A percentile compares a stretch with the other conserved stretches of the same genome.
Conservation (phyloP, 345 rosid species). For the Dipteronia dyeriana region DNA sequence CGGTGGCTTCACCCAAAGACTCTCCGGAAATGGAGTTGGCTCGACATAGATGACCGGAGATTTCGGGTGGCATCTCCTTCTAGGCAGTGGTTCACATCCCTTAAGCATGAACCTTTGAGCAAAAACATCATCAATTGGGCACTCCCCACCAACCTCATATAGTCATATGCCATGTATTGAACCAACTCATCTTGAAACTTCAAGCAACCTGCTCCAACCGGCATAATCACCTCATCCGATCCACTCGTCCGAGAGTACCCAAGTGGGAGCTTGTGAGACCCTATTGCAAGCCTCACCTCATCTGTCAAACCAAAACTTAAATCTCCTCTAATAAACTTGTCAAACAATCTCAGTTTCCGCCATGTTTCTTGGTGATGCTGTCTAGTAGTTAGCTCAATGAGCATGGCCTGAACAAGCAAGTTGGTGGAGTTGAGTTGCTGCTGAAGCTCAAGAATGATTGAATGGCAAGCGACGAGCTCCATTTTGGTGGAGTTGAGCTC, state of each 20-base stretch:
- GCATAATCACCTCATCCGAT: slow-evolving; percentile 37
- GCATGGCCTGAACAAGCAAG: slow-evolving; percentile 33
- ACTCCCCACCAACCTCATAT: slow-evolving; percentile 45
- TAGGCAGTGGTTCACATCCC: slow-evolving; percentile 59
- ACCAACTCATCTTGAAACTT: slow-evolving; percentile 45
- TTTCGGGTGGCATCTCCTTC: slow-evolving; percentile 45
- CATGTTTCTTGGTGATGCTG: not conserved
- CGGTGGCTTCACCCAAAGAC: slow-evolving; percentile 42
- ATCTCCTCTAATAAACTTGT: not conserved
- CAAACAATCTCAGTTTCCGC: not conserved
- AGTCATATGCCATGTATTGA: slow-evolving; percentile 44
- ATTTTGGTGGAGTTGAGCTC: slow-evolving; percentile 37
- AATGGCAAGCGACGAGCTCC: slow-evolving; percentile 35
- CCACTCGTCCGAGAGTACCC: slow-evolving; percentile 39
- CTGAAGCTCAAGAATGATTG: slow-evolving; percentile 31
- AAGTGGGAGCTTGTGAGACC: slow-evolving; percentile 44
- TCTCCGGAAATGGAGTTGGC: slow-evolving; percentile 35
- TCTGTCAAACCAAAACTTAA: slow-evolving; percentile 9
- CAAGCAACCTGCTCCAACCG: slow-evolving; percentile 45
- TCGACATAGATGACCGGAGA: slow-evolving; percentile 36
- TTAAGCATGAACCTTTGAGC: slow-evolving; percentile 49
- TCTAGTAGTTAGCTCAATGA: slow-evolving; percentile 26
- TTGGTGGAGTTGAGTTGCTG: slow-evolving; percentile 44
- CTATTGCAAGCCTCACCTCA: slow-evolving; percentile 42
- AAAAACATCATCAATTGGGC: slow-evolving; percentile 49